Base-by-base conservation (phyloP, 2,329 filamentous ascomycete genomes). In the Cercospora sojina region DNA sequence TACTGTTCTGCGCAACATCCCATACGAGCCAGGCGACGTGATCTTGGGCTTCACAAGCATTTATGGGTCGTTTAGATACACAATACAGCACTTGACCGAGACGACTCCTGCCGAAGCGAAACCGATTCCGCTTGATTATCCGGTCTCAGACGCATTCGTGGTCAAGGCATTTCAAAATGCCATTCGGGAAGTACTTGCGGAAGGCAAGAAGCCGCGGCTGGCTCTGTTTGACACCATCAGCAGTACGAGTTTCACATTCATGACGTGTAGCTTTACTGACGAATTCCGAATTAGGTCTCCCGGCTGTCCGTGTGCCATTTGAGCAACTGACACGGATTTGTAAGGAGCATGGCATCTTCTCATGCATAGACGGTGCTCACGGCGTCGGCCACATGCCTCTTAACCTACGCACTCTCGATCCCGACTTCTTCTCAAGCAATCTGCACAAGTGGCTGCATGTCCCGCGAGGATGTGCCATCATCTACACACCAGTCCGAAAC, bases 361-460 rank as follows among this genome's bases (percentile, higher is more conserved):
- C 90, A 71, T 81, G 92, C 18, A 82, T 97, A 35, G 94, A 97
- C 76, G 93, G 87, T 13, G 93, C 93, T 0, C 94, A 97, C 78
- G 90, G 90, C 0, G 80, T 96, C 27, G 94, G 94, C 1, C 90
- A 95, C 78, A 83, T 97, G 7, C 82, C 85, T 1, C 77, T 97
- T 5, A 86, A 96, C 77, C 79, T 97, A 9, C 69, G 76, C 0
- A 77, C 79, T 8, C 80, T 92, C 3, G 86, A 93, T 69, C 88
- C 92, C 0, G 93, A 97, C 77, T 97, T 96, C 80, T 91, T 96
- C 74, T 85, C 93, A 9, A 90, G 85, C 64, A 97, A 97, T 77
- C 91, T 88, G 72, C 91, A 96, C 81, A 96, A 96, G 76, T 97
- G 93, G 93, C 86, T 97, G 8, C 89, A 87, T 74, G 86, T 87